Conservation (phyloP, 2,329 filamentous ascomycete genomes). For the Catunica adiposa region DNA sequence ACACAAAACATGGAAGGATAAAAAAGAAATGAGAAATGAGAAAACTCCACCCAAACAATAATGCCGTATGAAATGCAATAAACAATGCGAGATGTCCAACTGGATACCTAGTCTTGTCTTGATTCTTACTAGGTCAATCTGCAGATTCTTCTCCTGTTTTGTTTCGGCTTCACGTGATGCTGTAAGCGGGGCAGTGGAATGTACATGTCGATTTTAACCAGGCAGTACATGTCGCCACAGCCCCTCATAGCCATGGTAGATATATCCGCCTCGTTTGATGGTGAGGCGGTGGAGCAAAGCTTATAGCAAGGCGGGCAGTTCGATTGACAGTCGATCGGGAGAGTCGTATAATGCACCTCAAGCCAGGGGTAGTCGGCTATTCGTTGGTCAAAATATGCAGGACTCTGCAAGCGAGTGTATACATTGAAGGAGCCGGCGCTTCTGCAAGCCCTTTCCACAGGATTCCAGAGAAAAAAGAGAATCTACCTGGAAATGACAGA, state of each 20-base stretch:
- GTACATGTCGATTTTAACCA: neutral
- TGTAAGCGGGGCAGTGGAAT: neutral
- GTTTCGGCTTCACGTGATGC: neutral
- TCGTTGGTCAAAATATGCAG: conserved; percentile 1
- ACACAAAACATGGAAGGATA: neutral
- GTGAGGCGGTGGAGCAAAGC: neutral
- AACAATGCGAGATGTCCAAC: neutral
- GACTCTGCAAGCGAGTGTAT: neutral
- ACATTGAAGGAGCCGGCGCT: conserved; percentile 7
- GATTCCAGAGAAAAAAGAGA: neutral
- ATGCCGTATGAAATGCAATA: neutral
- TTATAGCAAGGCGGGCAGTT: neutral
- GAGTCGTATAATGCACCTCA: neutral
- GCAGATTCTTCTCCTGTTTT: neutral
- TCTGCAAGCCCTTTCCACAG: conserved; percentile 6
- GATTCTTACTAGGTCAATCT: neutral
- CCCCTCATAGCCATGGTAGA: neutral
- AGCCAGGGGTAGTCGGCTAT: neutral
- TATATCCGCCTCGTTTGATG: neutral
- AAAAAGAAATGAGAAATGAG: neutral
- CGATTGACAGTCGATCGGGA: neutral
- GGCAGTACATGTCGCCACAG: neutral
- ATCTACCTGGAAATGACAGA: neutral
- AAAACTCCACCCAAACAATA: neutral
- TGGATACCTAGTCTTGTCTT: neutral